Evolutionary conservation across 768 basidiomycete genomes (phyloP), one percentile per base, ranked within the genome.

Genomic region (Neoboletus magnificus): DNA sequence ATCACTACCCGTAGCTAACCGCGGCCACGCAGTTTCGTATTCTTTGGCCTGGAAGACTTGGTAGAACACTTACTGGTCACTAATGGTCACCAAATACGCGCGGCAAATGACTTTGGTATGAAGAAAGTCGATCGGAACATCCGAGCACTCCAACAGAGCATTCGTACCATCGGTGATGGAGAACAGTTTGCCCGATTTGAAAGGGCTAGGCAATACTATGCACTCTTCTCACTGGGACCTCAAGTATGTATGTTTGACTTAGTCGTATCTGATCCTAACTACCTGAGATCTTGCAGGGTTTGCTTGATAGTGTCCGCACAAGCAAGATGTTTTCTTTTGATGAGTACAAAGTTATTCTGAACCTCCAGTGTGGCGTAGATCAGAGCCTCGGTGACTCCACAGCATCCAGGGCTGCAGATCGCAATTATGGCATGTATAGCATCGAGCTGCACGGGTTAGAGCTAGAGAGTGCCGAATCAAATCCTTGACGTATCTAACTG

Each of bases 301-400:
- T 98, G 81, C 76, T 98, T 47, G 85, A 89, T 29, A 73, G 78
- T 12, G 83, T 93, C 51, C 83, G 86, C 27, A 61, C 76, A 46
- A 77, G 79, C 59, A 83, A 82, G 58, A 71, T 71, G 37, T 98
- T 92, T 74, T 82, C 79, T 5, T 96, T 97, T 61, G 94, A 96
- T 61, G 91, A 98, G 66, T 98, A 96, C 72, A 90, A 93, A 69
- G 81, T 83, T 9, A 93, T 98, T 79, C 79, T 98, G 46, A 88
- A 85, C 62, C 79, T 98, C 36, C 92, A 93, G 63, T 96, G 93
- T 66, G 91, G 90, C 16, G 83, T 93, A 35, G 84, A 91, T 65
- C 84, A 79, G 55, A 74, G 70, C n/a, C 72, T 75, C 13, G 79
- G 77, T 20, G 82, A 83, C 35, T 74, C 74, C 22, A 81, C 74